Base-by-base conservation (phyloP, 371 early-diverging fungal species). In the Synchytrium microbalum region DNA sequence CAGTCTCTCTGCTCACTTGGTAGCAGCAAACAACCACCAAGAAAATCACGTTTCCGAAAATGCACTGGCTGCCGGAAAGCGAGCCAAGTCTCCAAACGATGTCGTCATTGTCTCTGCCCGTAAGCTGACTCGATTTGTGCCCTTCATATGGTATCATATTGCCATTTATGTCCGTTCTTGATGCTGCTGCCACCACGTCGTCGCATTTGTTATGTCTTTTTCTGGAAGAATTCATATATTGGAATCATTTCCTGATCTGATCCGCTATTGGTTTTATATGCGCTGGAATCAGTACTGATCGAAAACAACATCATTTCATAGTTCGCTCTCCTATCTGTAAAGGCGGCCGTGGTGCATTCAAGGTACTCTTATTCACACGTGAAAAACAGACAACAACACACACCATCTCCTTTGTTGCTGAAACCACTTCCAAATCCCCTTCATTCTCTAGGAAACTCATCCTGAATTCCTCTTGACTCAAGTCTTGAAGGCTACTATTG, bases 391-490 rank as follows among this genome's bases (percentile, higher is more conserved):
- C 19, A 19, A 38, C 5, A 19, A 38, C 46, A 5, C 19, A 38
- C 46, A 10, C 5, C 10, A 38, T 38, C 10, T 10, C 10, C 5
- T 38, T 38, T 38, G 10, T 38, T 5, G 46, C 46, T 38, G 46
- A 38, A 10, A 19, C 46, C 10, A 10, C 46, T 19, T 38, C 10
- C 19, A 10, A 5, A 38, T 5, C 46, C 19, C 46, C 46, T 38
- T 38, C 46, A 5, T 10, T 54, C 93, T 96, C 81, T 90, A 90
- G 74, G 95, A 95, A 70, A 88, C 92, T 53, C 84, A 88, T 62
- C 92, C 93, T 62, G 90, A 91, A 79, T 93, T 90, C 71, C 81
- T 96, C 28, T 81, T 98, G 62, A 88, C 92, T 52, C 85, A 82
- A 62, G 89, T 88, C 30, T 86, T 98, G 70, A 89, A 91, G 73